These are phyloP conservation scores for Xylaria bambusicola DNA, from an alignment of 495 filamentous ascomycete species.

Conservation along the genomic window DNA sequence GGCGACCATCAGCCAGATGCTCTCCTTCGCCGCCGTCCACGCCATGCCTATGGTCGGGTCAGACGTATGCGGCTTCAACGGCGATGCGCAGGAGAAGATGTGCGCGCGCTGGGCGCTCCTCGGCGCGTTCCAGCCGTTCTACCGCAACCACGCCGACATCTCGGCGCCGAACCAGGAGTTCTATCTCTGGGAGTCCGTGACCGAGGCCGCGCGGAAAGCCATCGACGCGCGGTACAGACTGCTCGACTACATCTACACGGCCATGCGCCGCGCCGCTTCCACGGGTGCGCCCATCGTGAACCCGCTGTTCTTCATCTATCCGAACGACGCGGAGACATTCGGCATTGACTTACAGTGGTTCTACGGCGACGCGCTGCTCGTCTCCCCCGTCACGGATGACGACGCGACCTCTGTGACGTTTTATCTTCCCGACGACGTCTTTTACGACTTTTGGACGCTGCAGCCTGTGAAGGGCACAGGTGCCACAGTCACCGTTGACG, in stretches of 20 bases:
- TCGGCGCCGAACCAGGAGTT: constrained; percentile 65
- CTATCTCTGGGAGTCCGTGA: constrained; percentile 68
- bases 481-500: constrained; percentile 46
- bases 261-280: constrained; percentile 57
- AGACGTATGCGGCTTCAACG: constrained; percentile 80
- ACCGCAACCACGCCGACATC: constrained; percentile 65
- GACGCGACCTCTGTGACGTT: constrained; percentile 64
- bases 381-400: constrained; percentile 67
- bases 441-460: constrained; percentile 76
- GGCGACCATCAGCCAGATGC: constrained; percentile 64
- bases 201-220: constrained; percentile 66
- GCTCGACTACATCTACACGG: constrained; percentile 74
- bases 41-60: constrained; percentile 82
- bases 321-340: constrained; percentile 62
- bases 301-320: constrained; percentile 73
- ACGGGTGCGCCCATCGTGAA: constrained; percentile 66
- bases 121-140: constrained; percentile 80
- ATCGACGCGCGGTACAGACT: constrained; percentile 69
- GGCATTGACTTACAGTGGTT: constrained; percentile 69
- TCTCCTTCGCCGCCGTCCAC: constrained; percentile 76
- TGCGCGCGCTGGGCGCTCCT: constrained; percentile 81
- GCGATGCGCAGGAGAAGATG: constrained; percentile 71
- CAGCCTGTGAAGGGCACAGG: constrained; percentile 57
- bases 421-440: constrained; percentile 73
- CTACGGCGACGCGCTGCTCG: constrained; percentile 67